A percentile compares a stretch with the other conserved stretches of the same genome.
phyloP scores from a whole-genome alignment of 768 basidiomycete genomes.

The Multifurca ochricompacta region DNA sequence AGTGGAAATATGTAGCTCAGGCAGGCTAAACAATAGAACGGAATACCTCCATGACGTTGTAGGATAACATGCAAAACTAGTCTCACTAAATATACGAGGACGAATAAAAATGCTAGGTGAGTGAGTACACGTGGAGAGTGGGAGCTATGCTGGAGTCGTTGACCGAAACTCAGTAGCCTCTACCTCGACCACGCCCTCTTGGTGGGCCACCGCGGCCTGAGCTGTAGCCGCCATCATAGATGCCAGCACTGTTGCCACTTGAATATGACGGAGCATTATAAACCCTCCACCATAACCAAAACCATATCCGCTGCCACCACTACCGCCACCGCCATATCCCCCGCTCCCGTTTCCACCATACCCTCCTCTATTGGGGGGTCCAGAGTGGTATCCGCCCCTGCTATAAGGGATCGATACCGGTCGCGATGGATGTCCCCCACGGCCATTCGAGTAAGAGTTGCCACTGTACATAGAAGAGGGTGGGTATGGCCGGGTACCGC shows the following conservation, averaged over 20 bases:
- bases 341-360: conserved; percentile 27
- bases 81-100: background rate
- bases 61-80: background rate
- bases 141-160: background rate
- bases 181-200: conserved; percentile 20
- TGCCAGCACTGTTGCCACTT: conserved; percentile 5
- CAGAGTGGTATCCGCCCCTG: conserved; percentile 21
- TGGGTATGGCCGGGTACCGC: conserved; percentile 16
- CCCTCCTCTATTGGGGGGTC: conserved; percentile 28
- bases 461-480: conserved; percentile 1
- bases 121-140: background rate
- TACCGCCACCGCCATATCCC: conserved; percentile 25
- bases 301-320: conserved; percentile 26
- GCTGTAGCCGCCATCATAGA: conserved; percentile 23
- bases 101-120: background rate
- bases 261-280: conserved; percentile 6
- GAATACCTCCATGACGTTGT: background rate
- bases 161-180: conserved; percentile 7
- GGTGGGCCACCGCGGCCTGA: conserved; percentile 15
- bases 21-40: background rate
- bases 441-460: conserved; percentile 8
- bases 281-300: conserved; percentile 35
- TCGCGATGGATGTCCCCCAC: conserved; percentile 15
- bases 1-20: background rate
- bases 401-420: conserved; percentile 1